These are phyloP conservation scores for Sistotremastrum niveocremeum DNA, from an alignment of 768 basidiomycete species.

Conservation along the genomic window DNA sequence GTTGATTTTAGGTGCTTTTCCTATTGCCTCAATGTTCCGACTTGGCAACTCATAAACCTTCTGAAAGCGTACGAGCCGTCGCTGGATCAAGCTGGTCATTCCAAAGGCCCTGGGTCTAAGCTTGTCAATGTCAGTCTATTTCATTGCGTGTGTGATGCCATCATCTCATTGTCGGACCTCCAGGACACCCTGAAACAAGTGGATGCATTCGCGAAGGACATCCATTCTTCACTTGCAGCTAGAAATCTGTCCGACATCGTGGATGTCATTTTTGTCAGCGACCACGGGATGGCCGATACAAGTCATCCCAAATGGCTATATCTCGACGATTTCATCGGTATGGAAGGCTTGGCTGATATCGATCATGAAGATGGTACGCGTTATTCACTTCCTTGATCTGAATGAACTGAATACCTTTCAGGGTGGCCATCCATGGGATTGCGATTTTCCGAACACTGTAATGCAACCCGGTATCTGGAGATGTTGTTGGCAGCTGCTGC, in stretches of 20 bases:
- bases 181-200: slow-evolving; percentile 54
- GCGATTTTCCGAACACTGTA: slow-evolving; percentile 48
- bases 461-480: slow-evolving; percentile 42
- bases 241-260: slow-evolving; percentile 75
- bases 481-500: slow-evolving; percentile 38
- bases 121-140: slow-evolving; percentile 48
- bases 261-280: slow-evolving; percentile 81
- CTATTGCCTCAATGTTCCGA: not conserved
- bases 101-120: slow-evolving; percentile 51
- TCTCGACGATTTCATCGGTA: slow-evolving; percentile 69
- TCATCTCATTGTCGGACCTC: not conserved
- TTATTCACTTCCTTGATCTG: not conserved
- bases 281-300: slow-evolving; percentile 91
- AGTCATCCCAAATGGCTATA: slow-evolving; percentile 60
- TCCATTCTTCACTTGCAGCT: slow-evolving; percentile 46
- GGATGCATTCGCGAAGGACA: slow-evolving; percentile 59
- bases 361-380: slow-evolving; percentile 54
- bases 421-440: slow-evolving; percentile 87
- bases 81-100: slow-evolving; percentile 75
- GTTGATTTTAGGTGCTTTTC: slow-evolving; percentile 49
- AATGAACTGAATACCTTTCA: slow-evolving; percentile 7
- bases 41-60: slow-evolving; percentile 5
- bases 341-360: slow-evolving; percentile 43
- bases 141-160: slow-evolving; percentile 1
- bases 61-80: slow-evolving; percentile 67